A percentile compares a stretch with the other conserved stretches of the same genome.
Conservation (phyloP, 345 rosid genomes). For the Aethionema arabicum region DNA sequence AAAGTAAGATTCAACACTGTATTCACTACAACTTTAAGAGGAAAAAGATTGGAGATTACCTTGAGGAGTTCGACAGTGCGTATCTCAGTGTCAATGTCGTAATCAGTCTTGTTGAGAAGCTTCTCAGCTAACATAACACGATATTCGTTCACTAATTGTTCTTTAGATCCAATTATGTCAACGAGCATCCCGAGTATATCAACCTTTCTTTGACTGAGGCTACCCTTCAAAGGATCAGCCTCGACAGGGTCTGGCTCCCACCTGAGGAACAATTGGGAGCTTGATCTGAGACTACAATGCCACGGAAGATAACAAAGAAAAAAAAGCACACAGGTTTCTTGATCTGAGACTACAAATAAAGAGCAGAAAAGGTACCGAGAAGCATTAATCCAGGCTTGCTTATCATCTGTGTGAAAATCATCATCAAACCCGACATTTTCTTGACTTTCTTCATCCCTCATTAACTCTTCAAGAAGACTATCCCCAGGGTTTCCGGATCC, state of each 20-base stretch:
- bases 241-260: constrained; percentile 99
- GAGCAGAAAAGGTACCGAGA: constrained; percentile 44
- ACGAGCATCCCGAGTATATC: constrained; percentile 96
- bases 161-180: constrained; percentile 91
- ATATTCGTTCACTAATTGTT: constrained; percentile 91
- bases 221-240: constrained; percentile 87
- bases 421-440: constrained; percentile 67
- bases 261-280: no score
- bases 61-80: constrained; percentile 97
- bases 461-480: constrained; percentile 96
- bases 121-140: constrained; percentile 96
- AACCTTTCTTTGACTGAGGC: constrained; percentile 76
- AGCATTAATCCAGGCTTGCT: constrained; percentile 85
- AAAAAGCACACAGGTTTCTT: no score
- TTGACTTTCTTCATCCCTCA: constrained; percentile 88
- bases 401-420: constrained; percentile 80
- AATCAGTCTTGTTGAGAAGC: constrained; percentile 92
- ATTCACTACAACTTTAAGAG: constrained; percentile 16
- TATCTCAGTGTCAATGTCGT: constrained; percentile 89
- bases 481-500: constrained; percentile 86
- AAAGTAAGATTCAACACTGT: constrained; percentile 16
- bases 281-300: no score
- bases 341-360: no score
- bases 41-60: constrained; percentile 42
- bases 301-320: constrained; percentile 13